Base-by-base conservation (phyloP, 176 grass and related monocot species). In the Raddia distichophylla region DNA sequence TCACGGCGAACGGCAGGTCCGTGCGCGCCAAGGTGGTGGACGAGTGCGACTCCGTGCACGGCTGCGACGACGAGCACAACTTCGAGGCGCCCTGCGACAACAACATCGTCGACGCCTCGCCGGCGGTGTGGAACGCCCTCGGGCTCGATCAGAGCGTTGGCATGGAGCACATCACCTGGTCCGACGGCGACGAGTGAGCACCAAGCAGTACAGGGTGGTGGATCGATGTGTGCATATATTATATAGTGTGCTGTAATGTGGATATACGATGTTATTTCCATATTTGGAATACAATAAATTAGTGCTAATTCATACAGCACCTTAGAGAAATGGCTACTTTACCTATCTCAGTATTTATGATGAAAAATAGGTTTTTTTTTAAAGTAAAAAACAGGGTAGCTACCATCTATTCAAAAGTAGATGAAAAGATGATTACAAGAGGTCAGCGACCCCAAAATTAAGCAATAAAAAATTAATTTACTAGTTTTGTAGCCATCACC, bases 131-230 rank as follows among this genome's bases (percentile, higher is more conserved):
- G 56, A 9, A 19, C 8, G n/a, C 56, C 2, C 35, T 87, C 32
- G 84, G 61, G 13, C 75, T 75, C 13, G 49, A 64, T 10, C 64
- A 73, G 33, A 77, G 54, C 7, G 10, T 13, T 7, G 27, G 18
- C 17, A 60, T 61, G 81, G 53, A 68, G 7, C n/a, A 49, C 55
- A 69, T 88, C 75, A 88, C 75, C 45, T 89, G 87, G 81, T 89
- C 86, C 0, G 58, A 84, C 0, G 55, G 63, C 0, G 58, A 84
- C 0, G 55, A 69, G 35, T 88, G 34, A 82, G 10, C 18, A 47
- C 10, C 10, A 34, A 60, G 5, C 55, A 60, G 27, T 27, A 27
- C 27, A 27, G 27, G 27, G 27, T 27, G 27, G 27, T 27, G 27
- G 27, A 35, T 45, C 17, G 42, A 6, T 22, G 32, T 19, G 37